phyloP scores from a whole-genome alignment of 2,329 filamentous ascomycete species.

The Arthrobotrys entomopaga region DNA sequence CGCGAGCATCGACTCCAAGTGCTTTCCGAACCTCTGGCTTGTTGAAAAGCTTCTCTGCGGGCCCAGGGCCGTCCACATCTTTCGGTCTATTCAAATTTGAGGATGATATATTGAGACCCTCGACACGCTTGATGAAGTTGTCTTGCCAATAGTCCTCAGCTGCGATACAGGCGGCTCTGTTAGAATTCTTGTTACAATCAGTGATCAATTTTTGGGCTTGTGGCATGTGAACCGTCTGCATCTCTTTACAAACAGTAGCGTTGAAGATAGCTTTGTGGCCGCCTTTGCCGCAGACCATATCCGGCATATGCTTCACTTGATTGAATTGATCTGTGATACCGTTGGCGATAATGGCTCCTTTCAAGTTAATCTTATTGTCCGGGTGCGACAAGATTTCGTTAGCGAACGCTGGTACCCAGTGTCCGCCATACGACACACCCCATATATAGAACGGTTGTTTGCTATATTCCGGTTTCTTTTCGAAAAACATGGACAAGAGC shows the following conservation, averaged over 20 bases:
- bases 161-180: background rate
- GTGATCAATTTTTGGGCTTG: conserved; percentile 97
- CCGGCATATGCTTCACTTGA: conserved; percentile 94
- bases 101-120: background rate
- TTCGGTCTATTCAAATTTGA: background rate
- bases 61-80: background rate
- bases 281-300: conserved; percentile 96
- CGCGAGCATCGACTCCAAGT: background rate
- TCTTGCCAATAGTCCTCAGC: conserved; percentile 1
- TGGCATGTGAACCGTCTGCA: conserved; percentile 85
- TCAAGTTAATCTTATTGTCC: conserved; percentile 96
- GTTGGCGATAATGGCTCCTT: conserved; percentile 94
- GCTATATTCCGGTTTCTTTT: conserved; percentile 95
- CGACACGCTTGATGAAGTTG: background rate
- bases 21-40: conserved; percentile 2
- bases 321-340: conserved; percentile 92
- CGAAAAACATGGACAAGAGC: conserved; percentile 96
- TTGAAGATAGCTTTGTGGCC: conserved; percentile 88
- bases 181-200: conserved; percentile 64
- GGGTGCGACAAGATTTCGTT: conserved; percentile 92
- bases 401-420: conserved; percentile 93
- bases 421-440: conserved; percentile 92
- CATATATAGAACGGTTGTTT: conserved; percentile 97
- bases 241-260: conserved; percentile 79
- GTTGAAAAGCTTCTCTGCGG: background rate